A percentile compares a stretch with the other conserved stretches of the same genome.
phyloP scores from a whole-genome alignment of 1,284 basidiomycete species.

The Tranzscheliella williamsii region DNA sequence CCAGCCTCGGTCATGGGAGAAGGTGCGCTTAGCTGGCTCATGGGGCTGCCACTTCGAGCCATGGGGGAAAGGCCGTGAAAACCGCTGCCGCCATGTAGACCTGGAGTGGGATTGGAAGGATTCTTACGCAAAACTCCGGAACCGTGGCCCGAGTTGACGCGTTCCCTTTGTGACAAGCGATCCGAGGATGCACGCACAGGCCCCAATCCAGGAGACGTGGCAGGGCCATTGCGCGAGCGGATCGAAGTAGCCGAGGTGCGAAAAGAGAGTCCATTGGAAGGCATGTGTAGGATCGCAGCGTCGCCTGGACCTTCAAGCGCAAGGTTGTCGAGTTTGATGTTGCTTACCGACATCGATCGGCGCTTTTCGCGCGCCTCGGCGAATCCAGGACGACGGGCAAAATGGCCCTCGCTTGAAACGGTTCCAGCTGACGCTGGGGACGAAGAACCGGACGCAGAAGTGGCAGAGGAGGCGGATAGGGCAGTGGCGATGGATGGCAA shows the following conservation, averaged over 20 bases:
- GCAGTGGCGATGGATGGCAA: conserved; percentile 28
- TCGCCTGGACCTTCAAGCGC: conserved; percentile 9
- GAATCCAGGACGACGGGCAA: conserved; percentile 23
- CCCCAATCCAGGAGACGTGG: conserved; percentile 26
- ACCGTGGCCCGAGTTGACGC: conserved; percentile 33
- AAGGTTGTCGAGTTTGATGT: conserved; percentile 21
- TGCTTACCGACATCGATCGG: conserved; percentile 25
- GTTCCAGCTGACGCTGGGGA: conserved; percentile 15
- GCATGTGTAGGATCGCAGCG: neutral
- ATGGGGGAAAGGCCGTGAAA: conserved; percentile 27
- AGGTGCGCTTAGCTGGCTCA: conserved; percentile 23
- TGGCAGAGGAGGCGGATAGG: conserved; percentile 5
- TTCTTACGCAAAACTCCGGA: conserved; percentile 50
- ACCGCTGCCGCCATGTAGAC: conserved; percentile 35
- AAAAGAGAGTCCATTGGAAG: conserved; percentile 12
- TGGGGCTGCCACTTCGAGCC: conserved; percentile 26
- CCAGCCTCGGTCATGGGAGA: conserved; percentile 9
- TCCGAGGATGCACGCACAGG: conserved; percentile 49
- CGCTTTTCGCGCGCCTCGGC: conserved; percentile 31
- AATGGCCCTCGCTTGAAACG: conserved; percentile 5
- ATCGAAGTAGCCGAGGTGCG: conserved; percentile 17
- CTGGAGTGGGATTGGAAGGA: conserved; percentile 51
- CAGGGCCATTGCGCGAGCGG: conserved; percentile 24
- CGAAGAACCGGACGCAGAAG: conserved; percentile 12
- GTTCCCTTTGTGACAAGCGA: conserved; percentile 40